Evolutionary conservation across 2,329 filamentous ascomycete genomes (phyloP).

Genomic region (Xylaria hypoxylon): DNA sequence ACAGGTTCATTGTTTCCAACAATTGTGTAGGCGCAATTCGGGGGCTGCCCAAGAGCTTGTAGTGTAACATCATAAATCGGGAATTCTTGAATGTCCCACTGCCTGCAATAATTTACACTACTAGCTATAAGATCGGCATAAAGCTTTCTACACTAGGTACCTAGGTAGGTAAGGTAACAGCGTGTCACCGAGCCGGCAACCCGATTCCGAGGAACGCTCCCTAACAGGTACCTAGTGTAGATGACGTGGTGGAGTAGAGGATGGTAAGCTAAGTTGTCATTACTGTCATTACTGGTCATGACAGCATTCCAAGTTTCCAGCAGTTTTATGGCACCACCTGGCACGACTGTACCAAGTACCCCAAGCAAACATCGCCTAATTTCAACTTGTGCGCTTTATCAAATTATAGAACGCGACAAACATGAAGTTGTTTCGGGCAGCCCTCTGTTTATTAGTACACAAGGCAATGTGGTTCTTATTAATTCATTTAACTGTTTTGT

Average conservation of each 20-base stretch:
- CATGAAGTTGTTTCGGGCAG: neutral
- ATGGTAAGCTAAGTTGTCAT: neutral
- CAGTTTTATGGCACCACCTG: neutral
- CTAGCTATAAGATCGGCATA: neutral
- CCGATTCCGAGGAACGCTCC: conserved; percentile 9
- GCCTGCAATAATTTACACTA: neutral
- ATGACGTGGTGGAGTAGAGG: conserved; percentile 19
- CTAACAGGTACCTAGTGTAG: conserved; percentile 3
- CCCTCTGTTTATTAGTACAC: neutral
- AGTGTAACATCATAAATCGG: conserved; percentile 20
- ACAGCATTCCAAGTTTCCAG: conserved; percentile 3
- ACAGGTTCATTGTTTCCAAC: neutral
- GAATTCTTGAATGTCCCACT: conserved; percentile 15
- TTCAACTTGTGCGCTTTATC: neutral
- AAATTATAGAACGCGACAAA: neutral
- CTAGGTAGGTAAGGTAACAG: no score
- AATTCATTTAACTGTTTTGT: no score
- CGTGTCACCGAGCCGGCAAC: neutral
- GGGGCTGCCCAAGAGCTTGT: neutral
- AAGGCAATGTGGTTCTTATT: no score
- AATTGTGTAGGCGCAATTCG: neutral
- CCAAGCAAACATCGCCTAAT: neutral
- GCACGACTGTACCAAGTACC: neutral
- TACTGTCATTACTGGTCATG: neutral
- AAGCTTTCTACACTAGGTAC: no score